Evolutionary conservation across 2,329 filamentous ascomycete species (phyloP).

Genomic region (Fusarium cyanostomum): DNA sequence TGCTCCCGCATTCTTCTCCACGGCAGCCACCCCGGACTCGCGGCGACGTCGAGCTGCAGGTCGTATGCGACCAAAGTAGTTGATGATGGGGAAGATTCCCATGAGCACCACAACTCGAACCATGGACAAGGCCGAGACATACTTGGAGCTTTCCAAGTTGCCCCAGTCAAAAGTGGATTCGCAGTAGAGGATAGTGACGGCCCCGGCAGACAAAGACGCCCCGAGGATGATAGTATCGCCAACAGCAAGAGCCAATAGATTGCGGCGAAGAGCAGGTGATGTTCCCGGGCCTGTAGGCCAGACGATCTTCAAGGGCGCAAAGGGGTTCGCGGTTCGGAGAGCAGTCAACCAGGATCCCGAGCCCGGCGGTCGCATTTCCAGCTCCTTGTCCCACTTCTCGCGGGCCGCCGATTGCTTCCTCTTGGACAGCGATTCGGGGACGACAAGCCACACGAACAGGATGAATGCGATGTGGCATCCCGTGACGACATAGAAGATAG

Average conservation of each 20-base stretch:
- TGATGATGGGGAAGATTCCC: constrained; percentile 77
- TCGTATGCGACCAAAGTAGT: constrained; percentile 74
- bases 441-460: constrained; percentile 71
- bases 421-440: constrained; percentile 86
- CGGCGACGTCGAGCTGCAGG: constrained; percentile 55
- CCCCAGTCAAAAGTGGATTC: constrained; percentile 85
- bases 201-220: constrained; percentile 80
- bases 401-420: constrained; percentile 75
- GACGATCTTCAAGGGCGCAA: constrained; percentile 81
- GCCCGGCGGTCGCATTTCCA: constrained; percentile 48
- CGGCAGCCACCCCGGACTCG: constrained; percentile 47
- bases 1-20: constrained; percentile 71
- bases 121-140: constrained; percentile 81
- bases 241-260: constrained; percentile 81
- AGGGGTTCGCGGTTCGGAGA: constrained; percentile 68
- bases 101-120: constrained; percentile 81
- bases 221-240: constrained; percentile 87
- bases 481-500: constrained; percentile 86
- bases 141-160: constrained; percentile 80
- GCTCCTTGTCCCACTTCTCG: constrained; percentile 68
- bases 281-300: constrained; percentile 74
- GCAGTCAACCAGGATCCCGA: constrained; percentile 44
- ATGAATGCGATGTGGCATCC: constrained; percentile 79
- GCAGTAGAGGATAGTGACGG: constrained; percentile 86
- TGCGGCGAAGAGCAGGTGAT: constrained; percentile 71